phyloP scores from a whole-genome alignment of 202 grass and related monocot genomes.

The Hordeum pubiflorum region DNA sequence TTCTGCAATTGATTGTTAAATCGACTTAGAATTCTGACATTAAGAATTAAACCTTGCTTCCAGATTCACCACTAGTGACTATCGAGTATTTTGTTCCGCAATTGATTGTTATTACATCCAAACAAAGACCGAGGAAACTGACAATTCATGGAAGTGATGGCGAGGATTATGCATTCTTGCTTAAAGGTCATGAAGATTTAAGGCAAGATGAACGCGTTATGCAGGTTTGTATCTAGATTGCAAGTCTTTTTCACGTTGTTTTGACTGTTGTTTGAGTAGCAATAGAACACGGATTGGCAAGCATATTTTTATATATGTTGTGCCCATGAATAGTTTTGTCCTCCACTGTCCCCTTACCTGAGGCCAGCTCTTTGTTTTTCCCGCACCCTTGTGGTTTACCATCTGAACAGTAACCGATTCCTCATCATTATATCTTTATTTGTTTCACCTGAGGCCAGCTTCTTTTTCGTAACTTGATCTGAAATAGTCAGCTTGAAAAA shows the following conservation, averaged over 20 bases:
- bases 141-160: conserved; percentile 93
- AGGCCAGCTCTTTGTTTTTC: not conserved
- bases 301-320: conserved; percentile 14
- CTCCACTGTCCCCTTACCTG: not conserved
- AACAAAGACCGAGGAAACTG: conserved; percentile 91
- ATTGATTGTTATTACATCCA: conserved; percentile 87
- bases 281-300: not conserved
- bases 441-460: not conserved
- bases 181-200: conserved; percentile 98
- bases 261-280: not conserved
- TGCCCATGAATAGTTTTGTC: not conserved
- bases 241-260: not conserved
- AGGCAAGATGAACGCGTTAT: conserved; percentile 99
- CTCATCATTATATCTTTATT: not conserved
- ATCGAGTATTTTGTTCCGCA: conserved; percentile 87
- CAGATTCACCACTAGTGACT: conserved; percentile 82
- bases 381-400: not conserved
- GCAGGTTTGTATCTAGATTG: conserved; percentile 59
- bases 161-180: conserved; percentile 91
- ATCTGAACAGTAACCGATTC: not conserved
- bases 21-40: conserved; percentile 3
- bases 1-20: conserved; percentile 68
- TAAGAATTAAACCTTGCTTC: conserved; percentile 16
- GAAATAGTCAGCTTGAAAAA: not conserved
- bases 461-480: conserved; percentile 7